Conservation (phyloP, 306 rosid species). For the Quercus robur region DNA sequence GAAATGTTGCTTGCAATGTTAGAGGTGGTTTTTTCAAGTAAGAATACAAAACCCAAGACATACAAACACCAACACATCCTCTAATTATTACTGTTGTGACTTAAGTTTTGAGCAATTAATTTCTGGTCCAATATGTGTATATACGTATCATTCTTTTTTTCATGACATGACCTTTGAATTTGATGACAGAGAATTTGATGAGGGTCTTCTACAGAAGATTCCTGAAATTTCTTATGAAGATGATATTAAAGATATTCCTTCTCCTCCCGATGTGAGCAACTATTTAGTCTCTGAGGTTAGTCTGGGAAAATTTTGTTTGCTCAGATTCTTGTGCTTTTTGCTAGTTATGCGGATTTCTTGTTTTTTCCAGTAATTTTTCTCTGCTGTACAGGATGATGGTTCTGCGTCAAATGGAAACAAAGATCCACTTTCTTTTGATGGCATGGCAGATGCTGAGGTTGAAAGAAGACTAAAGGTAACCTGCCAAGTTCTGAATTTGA, state of each 20-base stretch:
- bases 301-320: conserved; percentile 1
- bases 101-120: conserved; percentile 22
- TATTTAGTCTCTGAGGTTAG: conserved; percentile 92
- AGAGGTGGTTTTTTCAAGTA: conserved; percentile 98
- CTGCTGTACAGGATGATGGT: conserved; percentile 71
- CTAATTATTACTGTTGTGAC: not conserved
- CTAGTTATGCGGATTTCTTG: not conserved
- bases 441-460: conserved; percentile 84
- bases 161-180: conserved; percentile 19
- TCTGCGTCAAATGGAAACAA: conserved; percentile 70
- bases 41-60: conserved; percentile 21
- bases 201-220: conserved; percentile 77
- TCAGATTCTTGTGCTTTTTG: not conserved
- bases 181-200: conserved; percentile 87
- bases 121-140: conserved; percentile 5
- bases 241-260: conserved; percentile 61
- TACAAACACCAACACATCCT: not conserved
- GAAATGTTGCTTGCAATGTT: conserved; percentile 97
- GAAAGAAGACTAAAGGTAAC: conserved; percentile 87
- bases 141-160: conserved; percentile 24
- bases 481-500: conserved; percentile 17
- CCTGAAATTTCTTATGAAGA: conserved; percentile 76
- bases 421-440: conserved; percentile 74
- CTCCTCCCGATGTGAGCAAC: conserved; percentile 93
- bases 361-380: not conserved